These are phyloP conservation scores for Rhizopogon salebrosus DNA, from an alignment of 768 basidiomycete species.

Conservation along the genomic window DNA sequence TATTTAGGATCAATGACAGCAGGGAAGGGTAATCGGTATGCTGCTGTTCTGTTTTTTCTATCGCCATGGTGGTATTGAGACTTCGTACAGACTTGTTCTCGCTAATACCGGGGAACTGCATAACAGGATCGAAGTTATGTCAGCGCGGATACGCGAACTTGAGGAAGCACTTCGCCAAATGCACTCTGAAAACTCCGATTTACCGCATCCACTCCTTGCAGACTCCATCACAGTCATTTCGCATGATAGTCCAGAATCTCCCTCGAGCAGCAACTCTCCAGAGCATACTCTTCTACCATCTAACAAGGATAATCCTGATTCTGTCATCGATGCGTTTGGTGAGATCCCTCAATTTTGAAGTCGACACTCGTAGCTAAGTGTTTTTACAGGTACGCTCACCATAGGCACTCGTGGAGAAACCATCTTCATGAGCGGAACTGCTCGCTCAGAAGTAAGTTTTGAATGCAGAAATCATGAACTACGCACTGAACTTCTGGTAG, in stretches of 20 bases:
- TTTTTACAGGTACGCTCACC: constrained; percentile 46
- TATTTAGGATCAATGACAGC: constrained; percentile 45
- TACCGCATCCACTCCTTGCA: constrained; percentile 45
- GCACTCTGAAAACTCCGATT: constrained; percentile 43
- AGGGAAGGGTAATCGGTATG: constrained; percentile 56
- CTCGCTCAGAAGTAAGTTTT: constrained; percentile 57
- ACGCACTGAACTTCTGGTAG: constrained; percentile 24
- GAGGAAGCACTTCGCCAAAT: constrained; percentile 51
- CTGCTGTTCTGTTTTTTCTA: background rate
- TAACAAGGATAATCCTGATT: constrained; percentile 34
- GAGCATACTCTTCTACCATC: background rate
- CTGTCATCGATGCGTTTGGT: constrained; percentile 48
- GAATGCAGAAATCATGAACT: background rate
- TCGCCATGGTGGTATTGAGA: background rate
- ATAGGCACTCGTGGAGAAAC: constrained; percentile 51
- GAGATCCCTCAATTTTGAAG: background rate
- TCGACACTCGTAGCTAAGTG: background rate
- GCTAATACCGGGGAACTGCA: constrained; percentile 71
- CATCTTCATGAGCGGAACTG: constrained; percentile 58
- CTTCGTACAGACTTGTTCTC: constrained; percentile 43
- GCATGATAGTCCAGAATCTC: constrained; percentile 15
- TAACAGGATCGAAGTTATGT: constrained; percentile 52
- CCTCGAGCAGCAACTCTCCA: constrained; percentile 8
- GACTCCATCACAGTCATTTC: constrained; percentile 21
- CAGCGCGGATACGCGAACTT: constrained; percentile 52